Evolutionary conservation across 2,329 filamentous ascomycete genomes (phyloP).

Genomic region (Fusarium udum): DNA sequence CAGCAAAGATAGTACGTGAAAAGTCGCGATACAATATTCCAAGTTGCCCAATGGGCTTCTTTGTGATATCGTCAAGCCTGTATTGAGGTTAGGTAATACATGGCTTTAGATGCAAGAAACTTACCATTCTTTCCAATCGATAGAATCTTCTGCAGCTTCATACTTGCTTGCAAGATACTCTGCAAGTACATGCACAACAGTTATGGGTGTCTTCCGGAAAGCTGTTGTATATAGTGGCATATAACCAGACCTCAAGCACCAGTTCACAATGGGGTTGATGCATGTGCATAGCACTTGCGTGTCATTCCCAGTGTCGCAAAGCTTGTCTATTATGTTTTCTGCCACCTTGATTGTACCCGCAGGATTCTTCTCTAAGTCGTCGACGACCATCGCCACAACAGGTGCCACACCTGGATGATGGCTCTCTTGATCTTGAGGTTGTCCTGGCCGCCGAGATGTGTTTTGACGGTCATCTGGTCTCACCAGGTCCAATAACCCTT

Average conservation of each 20-base stretch:
- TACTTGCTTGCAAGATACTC: not conserved
- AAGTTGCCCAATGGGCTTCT: not conserved
- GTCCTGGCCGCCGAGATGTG: not conserved
- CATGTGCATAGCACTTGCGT: not conserved
- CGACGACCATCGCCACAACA: not conserved
- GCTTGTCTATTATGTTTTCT: not conserved
- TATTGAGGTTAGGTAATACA: not conserved
- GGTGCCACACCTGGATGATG: not conserved
- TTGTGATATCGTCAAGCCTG: not conserved
- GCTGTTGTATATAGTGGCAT: not conserved
- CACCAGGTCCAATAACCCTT: not conserved
- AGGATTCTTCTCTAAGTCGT: not conserved
- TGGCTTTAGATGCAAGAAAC: not conserved
- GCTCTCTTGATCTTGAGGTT: not conserved
- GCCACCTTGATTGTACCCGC: not conserved
- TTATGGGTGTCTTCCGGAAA: not conserved
- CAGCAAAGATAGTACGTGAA: not conserved
- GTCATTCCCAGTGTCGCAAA: not conserved
- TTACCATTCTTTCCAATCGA: conserved; percentile 18
- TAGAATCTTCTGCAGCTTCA: not conserved
- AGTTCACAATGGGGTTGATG: not conserved
- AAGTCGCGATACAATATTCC: not conserved
- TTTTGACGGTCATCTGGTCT: not conserved
- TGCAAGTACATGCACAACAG: not conserved
- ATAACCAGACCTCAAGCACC: conserved; percentile 2